Conservation (phyloP, 1,284 basidiomycete species). For the Tranzscheliella williamsii region DNA sequence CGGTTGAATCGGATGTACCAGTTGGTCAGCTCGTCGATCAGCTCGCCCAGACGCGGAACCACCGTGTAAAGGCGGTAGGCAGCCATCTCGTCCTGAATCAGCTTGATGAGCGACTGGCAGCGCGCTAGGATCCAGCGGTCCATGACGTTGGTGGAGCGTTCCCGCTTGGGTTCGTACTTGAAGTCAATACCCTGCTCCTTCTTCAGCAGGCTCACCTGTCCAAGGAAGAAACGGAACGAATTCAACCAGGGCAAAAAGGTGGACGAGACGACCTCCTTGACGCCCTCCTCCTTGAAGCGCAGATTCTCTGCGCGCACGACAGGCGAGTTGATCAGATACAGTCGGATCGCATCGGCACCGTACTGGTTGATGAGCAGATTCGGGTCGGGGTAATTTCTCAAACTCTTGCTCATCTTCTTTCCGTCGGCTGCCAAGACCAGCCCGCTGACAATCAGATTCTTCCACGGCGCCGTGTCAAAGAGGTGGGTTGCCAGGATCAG, state of each 20-base stretch:
- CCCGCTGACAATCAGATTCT: slow-evolving; percentile 95
- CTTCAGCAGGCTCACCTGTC: slow-evolving; percentile 86
- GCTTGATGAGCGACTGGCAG: slow-evolving; percentile 91
- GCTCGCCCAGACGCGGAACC: slow-evolving; percentile 86
- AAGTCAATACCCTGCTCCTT: slow-evolving; percentile 81
- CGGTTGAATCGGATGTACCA: slow-evolving; percentile 99
- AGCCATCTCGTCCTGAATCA: slow-evolving; percentile 92
- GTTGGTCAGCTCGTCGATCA: slow-evolving; percentile 96
- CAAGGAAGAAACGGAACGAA: slow-evolving; percentile 98
- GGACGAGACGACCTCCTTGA: slow-evolving; percentile 90
- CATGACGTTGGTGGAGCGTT: slow-evolving; percentile 91
- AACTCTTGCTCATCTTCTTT: slow-evolving; percentile 99
- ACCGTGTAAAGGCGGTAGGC: slow-evolving; percentile 97
- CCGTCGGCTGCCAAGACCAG: slow-evolving; percentile 96
- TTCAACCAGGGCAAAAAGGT: slow-evolving; percentile 99
- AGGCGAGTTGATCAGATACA: slow-evolving; percentile 98
- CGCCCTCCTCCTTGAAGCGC: slow-evolving; percentile 96
- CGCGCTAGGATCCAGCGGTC: slow-evolving; percentile 97
- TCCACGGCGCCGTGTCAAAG: slow-evolving; percentile 92
- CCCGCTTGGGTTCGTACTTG: slow-evolving; percentile 81
- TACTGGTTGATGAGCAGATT: slow-evolving; percentile 86
- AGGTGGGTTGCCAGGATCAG: slow-evolving; percentile 93
- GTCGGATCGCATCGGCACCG: slow-evolving; percentile 93
- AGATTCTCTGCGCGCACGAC: slow-evolving; percentile 97
- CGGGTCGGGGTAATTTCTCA: slow-evolving; percentile 98